Base-by-base conservation (phyloP, 352 stramenopile species). In the Globisporangium lucens region DNA sequence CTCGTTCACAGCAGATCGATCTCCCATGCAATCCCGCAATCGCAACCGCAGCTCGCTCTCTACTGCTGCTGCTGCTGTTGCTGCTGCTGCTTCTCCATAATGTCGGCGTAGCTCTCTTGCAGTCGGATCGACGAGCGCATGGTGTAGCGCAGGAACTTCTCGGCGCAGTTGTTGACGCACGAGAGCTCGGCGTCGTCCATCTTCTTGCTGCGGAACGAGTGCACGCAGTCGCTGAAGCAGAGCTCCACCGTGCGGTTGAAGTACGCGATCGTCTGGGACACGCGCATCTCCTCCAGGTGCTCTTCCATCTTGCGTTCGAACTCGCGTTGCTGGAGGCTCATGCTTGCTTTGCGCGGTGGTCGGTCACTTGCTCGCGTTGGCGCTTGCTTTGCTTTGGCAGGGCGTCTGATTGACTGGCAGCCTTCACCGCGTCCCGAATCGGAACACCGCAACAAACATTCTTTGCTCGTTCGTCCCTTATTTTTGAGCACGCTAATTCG, bases 151-250 rank as follows among this genome's bases (percentile, higher is more conserved):
- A 97, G 64, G 69, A 96, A 95, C 76, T 97, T 97, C 68, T 96
- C 89, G 58, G 87, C 86, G 75, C 90, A 97, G 71, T 85, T 93
- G 75, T 85, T 93, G 53, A 97, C 80, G 73, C 90, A 97, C 38
- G 83, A 89, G 66, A 87, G 80, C 70, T 97, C 90, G 78, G 92
- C 91, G 81, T 95, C 85, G 68, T 96, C 86, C 69, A 97, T 69
- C 73, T 95, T 93, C 82, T 97, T 96, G 80, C 86, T 95, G 75
- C 87, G 87, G 77, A 97, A 97, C 62, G 81, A 89, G 75, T 97
- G 86, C 67, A 96, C 89, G 70, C 90, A 97, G 69, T 96, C 87
- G 61, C 73, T 89, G 70, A 96, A 96, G 75, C 90, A 97, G 35
- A 92, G 78, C 73, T 95, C 90, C 30, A 97, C 89, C 55, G 91